Evolutionary conservation across 768 basidiomycete species (phyloP), one percentile per base, ranked within the genome.

Genomic region (Kwoniella sp.): DNA sequence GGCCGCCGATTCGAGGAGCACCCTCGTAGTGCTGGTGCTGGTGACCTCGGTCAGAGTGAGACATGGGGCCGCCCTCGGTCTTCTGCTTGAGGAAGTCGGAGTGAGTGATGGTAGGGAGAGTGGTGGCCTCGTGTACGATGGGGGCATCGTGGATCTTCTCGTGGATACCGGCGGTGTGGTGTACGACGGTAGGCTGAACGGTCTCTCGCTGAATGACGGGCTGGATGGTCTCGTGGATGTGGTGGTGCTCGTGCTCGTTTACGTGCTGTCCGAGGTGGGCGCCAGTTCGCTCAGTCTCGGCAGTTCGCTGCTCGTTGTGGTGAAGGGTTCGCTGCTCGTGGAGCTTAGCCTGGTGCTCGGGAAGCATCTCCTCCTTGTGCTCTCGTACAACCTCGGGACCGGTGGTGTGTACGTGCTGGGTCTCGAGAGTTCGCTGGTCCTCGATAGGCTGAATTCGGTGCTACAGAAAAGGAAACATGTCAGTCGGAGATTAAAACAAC

Each of bases 201-300:
- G 78, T 79, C 71, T 82, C 81, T 22, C 76, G 69, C 69, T 81
- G 80, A 60, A 82, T 81, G 63, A 80, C 77, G 24, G 81, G 81
- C 65, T 72, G 69, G 62, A 73, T 69, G 33, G 74, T 76, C 68
- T 76, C 74, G 67, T 76, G 74, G 65, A 80, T 77, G 71, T 77
- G 76, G 76, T 79, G 80, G 74, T 79, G 79, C 57, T 79, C 76
- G 67, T 81, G 80, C 68, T 79, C 71, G 72, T 74, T 73, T 50
- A 77, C 74, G 65, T 76, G 73, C 26, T 67, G 64, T 46, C 74
- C 77, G 49, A 75, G 60, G 63, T 74, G 67, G 24, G 63, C 75
- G 19, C 36, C 53, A 21, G 70, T 68, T 19, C 72, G 59, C 62
- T 75, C 66, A 36, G 71, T 70, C n/a, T 72, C 68, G 25, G 58